Evolutionary conservation across 1,284 basidiomycete species (phyloP), one percentile per base, ranked within the genome.

Genomic region (Cutaneotrichosporon dermatis): DNA sequence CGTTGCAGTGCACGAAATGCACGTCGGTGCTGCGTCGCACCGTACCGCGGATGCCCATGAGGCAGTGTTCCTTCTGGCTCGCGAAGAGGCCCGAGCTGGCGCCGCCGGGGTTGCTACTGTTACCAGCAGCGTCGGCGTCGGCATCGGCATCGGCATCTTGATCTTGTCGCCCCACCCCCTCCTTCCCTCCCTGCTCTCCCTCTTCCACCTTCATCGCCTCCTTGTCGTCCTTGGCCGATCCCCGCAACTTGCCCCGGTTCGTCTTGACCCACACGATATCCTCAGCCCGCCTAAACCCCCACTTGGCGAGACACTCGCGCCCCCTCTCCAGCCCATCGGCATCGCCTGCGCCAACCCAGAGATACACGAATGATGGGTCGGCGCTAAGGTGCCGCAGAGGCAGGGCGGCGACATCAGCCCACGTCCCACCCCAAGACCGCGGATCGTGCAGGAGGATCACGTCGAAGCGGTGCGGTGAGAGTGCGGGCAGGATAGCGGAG

Each of bases 21-120:
- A 86, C 87, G 75, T 99, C 95, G 1, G 89, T 92, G 16, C 90
- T 93, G 34, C 95, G 83, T 13, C 94, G 85, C 3, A 99, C 95
- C 1, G 95, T 99, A 2, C 95, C 95, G 40, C 91, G 86, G 67
- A 99, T 99, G n/a, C 96, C 96, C 85, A 99, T 97, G 48, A 98
- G 80, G 78, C 94, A 98, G 73, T 99, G 95, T 71, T 97, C 90
- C 73, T 95, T 93, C 54, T 92, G 93, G 41, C 90, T 83, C 6
- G 88, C 90, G 51, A 96, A 82, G 35, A 96, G 77, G 6, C 76
- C 66, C 36, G 37, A 36, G 33, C 54, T 58, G 41, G 50, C 55
- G 16, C 36, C 54, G 25, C 46, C 40, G n/a, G 54, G 54, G 15
- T 42, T 50, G 4, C 34, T 37, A 13, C 6, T 15, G 12, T 40